Base-by-base conservation (phyloP, 352 stramenopile species). In the Thalassiosira hispida region DNA sequence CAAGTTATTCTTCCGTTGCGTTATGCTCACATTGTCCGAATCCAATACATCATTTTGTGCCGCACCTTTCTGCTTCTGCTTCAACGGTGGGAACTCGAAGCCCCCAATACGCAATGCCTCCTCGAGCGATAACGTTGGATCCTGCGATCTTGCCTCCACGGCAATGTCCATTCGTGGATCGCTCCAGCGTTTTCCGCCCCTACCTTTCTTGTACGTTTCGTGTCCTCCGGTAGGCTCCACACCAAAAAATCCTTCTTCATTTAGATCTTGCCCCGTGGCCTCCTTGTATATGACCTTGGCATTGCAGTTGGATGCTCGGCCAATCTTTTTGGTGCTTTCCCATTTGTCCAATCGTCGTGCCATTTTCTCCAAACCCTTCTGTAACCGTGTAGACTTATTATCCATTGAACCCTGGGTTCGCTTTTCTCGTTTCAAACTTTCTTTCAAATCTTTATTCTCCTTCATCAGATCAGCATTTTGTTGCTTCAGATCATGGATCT, bases 81-180 rank as follows among this genome's bases (percentile, higher is more conserved):
- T 35, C 2, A 38, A 49, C 14, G 42, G 27, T 7, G 51, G 49
- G 51, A 79, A 72, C 29, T 68, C 49, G 16, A 47, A 79, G 6
- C 70, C 70, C 1, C 59, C 70, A 22, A 66, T 47, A 23, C 23
- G 25, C 1, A 79, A 31, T 18, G 70, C 70, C 22, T 79, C 61
- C 51, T 67, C 47, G 11, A 35, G 18, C 6, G 56, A 44, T 1
- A 69, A 23, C 1, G 18, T 40, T 7, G 68, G 68, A 61, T 77
- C 20, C 16, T 46, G 25, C 68, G 40, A 71, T 20, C 22, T 61
- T n/a, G 44, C 56, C 46, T 69, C 25, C 27, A 71, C 60, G 40
- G 68, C 68, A 7, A 40, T 40, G 40, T 77, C 53, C 68, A 77
- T 77, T 12, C 68, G 68, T 4, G 56, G 2, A 61, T 77, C 68